Percentiles rank a stretch among this genome's conserved stretches.
These are phyloP conservation scores for Camellia lanceoleosa DNA, from an alignment of 148 eudicot genomes.

Conservation along the genomic window DNA sequence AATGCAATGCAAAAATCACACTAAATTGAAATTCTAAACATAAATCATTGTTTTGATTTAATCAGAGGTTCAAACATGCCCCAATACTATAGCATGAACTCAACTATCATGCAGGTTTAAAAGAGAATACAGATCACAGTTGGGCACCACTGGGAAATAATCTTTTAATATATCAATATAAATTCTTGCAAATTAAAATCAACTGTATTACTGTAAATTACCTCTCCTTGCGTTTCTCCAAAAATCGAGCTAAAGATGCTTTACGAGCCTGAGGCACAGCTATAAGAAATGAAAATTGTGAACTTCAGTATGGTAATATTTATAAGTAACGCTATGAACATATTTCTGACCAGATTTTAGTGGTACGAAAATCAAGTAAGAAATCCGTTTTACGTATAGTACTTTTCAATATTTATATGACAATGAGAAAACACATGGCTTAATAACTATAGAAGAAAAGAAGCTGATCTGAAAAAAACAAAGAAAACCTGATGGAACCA, in stretches of 20 bases:
- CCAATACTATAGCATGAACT: neutral
- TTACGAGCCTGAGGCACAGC: conserved; percentile 72
- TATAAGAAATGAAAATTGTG: conserved; percentile 27
- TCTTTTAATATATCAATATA: neutral
- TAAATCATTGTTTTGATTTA: neutral
- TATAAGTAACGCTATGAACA: neutral
- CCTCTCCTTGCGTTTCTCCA: conserved; percentile 75
- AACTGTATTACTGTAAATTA: conserved; percentile 13
- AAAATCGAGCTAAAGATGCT: conserved; percentile 68
- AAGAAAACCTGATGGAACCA: conserved; percentile 28
- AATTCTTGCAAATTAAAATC: neutral
- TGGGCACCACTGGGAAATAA: neutral
- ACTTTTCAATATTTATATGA: no score
- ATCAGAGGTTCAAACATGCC: neutral
- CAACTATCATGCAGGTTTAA: neutral
- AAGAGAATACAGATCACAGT: neutral
- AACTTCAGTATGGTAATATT: conserved; percentile 1
- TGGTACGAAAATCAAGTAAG: no score
- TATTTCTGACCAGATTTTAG: no score
- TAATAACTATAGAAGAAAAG: no score
- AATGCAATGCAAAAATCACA: neutral
- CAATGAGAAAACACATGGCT: no score
- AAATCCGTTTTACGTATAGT: no score
- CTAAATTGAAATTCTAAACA: neutral
- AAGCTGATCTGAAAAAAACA: no score